phyloP scores from a whole-genome alignment of 2,329 filamentous ascomycete genomes.

The Xylaria sp. region DNA sequence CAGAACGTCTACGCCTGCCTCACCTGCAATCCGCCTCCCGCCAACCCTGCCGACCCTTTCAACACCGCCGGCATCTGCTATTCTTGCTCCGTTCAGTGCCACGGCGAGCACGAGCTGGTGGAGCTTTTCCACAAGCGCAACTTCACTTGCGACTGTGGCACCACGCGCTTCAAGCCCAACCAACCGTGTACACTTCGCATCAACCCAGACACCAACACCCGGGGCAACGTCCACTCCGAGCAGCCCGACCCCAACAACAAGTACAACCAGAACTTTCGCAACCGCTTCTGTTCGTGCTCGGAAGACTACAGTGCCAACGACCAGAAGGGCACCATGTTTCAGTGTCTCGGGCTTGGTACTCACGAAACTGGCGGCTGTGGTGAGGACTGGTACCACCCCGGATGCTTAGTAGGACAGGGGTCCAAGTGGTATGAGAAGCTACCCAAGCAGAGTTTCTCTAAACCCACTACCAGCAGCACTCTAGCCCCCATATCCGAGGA shows the following conservation, averaged over 20 bases:
- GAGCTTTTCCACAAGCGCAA: slow-evolving; percentile 96
- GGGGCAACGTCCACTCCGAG: slow-evolving; percentile 81
- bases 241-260: slow-evolving; percentile 77
- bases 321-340: slow-evolving; percentile 98
- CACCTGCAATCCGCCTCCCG: slow-evolving; percentile 87
- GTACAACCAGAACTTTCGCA: slow-evolving; percentile 96
- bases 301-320: slow-evolving; percentile 88
- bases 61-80: slow-evolving; percentile 90
- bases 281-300: slow-evolving; percentile 89
- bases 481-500: slow-evolving; percentile 64
- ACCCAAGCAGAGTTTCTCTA: slow-evolving; percentile 48
- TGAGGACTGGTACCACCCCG: slow-evolving; percentile 98
- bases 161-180: slow-evolving; percentile 76
- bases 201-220: slow-evolving; percentile 76
- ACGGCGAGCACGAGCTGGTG: slow-evolving; percentile 93
- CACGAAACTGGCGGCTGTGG: slow-evolving; percentile 87
- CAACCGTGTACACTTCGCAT: slow-evolving; percentile 79
- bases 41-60: slow-evolving; percentile 69
- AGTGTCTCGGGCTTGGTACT: slow-evolving; percentile 87
- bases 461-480: slow-evolving; percentile 38
- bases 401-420: slow-evolving; percentile 85
- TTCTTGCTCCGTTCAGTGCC: slow-evolving; percentile 94
- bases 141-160: slow-evolving; percentile 97
- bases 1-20: slow-evolving; percentile 93
- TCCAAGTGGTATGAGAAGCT: slow-evolving; percentile 74